Base-by-base conservation (phyloP, 305 asterid species). In the Fraxinus platypoda region DNA sequence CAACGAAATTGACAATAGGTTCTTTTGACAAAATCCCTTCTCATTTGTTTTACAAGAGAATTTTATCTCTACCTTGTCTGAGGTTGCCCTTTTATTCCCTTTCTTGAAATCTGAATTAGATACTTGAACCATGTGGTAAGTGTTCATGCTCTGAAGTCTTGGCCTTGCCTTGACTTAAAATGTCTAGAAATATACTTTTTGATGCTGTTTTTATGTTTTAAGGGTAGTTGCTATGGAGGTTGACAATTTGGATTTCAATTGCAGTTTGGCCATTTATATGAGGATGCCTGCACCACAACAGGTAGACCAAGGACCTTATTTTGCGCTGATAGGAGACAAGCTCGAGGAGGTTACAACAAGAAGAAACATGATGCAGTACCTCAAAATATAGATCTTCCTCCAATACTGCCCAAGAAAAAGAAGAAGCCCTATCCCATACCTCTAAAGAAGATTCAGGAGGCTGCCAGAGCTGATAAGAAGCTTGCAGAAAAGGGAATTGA, bases 391-490 rank as follows among this genome's bases (percentile, higher is more conserved):
- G 98, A 95, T 86, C 93, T 95, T 78, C 99, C 99, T 13, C 90
- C 92, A 0, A 11, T 89, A 7, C 90, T 86, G 57, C 92, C 98
- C 38, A 93, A 88, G 92, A 91, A 91, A 52, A 93, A 95, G 91
- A 94, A 95, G 88, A 94, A 95, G 88, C 98, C 98, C 3, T 94
- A 62, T 86, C 97, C 98, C 57, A 85, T 91, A 84, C 98, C 99
- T 31, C 49, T 94, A 12, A 93, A 88, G 90, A 90, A 91, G 88
- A 92, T 95, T 84, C 89, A 81, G 84, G 87, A 90, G 78, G 97
- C 91, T 12, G 91, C 93, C 15, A 88, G 96, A 87, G 93, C 90
- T 80, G 98, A 93, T 88, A 93, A 90, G 90, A 93, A 90, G 85
- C 90, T 95, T 52, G 98, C 99, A 74, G 81, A 87, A 82, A 87